These are phyloP conservation scores for Trichophyton verrucosum DNA, from an alignment of 2,329 filamentous ascomycete species.

Conservation along the genomic window DNA sequence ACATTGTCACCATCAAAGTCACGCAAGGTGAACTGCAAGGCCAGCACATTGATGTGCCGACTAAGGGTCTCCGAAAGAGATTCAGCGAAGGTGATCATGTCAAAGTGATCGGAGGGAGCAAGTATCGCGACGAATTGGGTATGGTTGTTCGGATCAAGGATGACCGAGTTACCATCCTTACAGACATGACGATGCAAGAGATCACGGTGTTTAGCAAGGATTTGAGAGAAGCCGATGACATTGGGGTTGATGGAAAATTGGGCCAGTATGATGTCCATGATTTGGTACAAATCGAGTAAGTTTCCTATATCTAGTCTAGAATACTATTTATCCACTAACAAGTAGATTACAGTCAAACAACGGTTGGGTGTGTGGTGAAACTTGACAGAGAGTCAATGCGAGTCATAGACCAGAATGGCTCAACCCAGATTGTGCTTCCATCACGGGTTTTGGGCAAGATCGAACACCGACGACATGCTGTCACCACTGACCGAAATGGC, in stretches of 20 bases:
- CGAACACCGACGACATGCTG: conserved; percentile 66
- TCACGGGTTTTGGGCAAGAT: conserved; percentile 88
- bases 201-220: conserved; percentile 98
- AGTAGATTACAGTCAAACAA: conserved; percentile 48
- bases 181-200: conserved; percentile 82
- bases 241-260: conserved; percentile 67
- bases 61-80: conserved; percentile 80
- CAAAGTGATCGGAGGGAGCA: conserved; percentile 93
- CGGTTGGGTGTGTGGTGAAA: conserved; percentile 86
- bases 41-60: conserved; percentile 81
- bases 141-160: conserved; percentile 92
- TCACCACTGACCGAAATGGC: conserved; percentile 84
- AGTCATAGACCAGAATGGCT: conserved; percentile 81
- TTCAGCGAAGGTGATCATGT: conserved; percentile 94
- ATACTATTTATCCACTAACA: not conserved
- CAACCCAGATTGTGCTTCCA: conserved; percentile 67
- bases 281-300: conserved; percentile 77
- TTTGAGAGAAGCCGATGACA: conserved; percentile 81
- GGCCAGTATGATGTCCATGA: conserved; percentile 88
- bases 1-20: conserved; percentile 82
- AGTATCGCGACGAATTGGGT: conserved; percentile 87
- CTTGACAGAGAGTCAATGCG: conserved; percentile 87
- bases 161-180: conserved; percentile 83
- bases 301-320: conserved; percentile 12
- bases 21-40: conserved; percentile 70